Conservation (phyloP, 345 rosid species). For the Eucalyptus melliodora region DNA sequence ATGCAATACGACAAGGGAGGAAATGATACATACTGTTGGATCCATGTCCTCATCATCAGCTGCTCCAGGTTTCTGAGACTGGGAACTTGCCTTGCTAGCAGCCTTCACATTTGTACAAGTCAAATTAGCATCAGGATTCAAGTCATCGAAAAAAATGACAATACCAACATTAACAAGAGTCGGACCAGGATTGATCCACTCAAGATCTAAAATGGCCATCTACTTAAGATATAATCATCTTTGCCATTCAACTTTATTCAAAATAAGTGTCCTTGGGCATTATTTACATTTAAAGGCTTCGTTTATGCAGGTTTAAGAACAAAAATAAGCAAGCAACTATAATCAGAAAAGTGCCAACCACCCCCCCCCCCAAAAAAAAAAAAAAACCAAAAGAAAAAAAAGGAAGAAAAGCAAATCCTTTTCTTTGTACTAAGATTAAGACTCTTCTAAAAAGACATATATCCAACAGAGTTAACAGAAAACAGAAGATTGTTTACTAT, state of each 20-base stretch:
- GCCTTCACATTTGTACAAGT: slow-evolving; percentile 13
- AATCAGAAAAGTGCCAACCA: neutral
- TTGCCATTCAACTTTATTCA: neutral
- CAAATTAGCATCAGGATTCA: neutral
- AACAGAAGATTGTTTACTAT: neutral
- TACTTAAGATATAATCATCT: neutral
- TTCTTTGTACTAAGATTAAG: neutral
- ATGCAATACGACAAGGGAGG: neutral
- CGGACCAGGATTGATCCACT: neutral
- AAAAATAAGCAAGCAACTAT: neutral
- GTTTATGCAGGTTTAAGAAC: neutral
- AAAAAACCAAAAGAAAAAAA: neutral
- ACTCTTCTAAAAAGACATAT: neutral
- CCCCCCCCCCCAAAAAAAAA: neutral
- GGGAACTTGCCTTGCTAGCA: slow-evolving; percentile 21
- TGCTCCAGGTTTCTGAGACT: slow-evolving; percentile 23
- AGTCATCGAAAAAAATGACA: neutral
- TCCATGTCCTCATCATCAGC: slow-evolving; percentile 98
- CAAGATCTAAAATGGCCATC: neutral
- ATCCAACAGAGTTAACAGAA: neutral
- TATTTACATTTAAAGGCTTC: neutral
- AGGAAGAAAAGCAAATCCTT: neutral
- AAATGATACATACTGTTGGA: slow-evolving; percentile 55
- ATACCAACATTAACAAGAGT: neutral
- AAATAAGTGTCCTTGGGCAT: neutral